Evolutionary conservation across 2,329 filamentous ascomycete genomes (phyloP), one percentile per base, ranked within the genome.

Genomic region (Arthroderma sp.): DNA sequence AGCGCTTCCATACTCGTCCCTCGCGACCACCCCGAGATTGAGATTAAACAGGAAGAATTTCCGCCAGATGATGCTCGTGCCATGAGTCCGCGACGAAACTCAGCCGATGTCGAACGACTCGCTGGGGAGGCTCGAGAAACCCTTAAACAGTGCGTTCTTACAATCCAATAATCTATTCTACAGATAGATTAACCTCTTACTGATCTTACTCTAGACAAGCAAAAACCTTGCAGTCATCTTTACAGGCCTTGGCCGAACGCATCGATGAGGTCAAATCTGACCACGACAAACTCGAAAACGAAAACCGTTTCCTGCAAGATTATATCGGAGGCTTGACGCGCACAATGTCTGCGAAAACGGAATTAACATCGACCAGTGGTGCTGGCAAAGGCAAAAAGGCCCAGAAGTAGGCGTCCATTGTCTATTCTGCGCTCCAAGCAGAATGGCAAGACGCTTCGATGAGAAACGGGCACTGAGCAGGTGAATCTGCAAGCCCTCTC

Each of bases 281-380:
- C 60, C 88, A 98, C 60, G 86, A 95, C 68, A 95, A 94, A 66
- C 78, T 98, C 44, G 88, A 96, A 65, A 91, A 77, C 63, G 88
- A 95, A 64, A 98, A 98, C 73, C 89, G 87, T 58, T 95, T 96
- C 59, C 68, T 98, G 40, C 89, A 96, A 65, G 94, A 94, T 64
- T 96, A 96, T 62, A 96, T 96, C 57, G 89, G 89, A 52, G 89
- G 94, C 59, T 73, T 96, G 45, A 96, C 94, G 77, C 85, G 86
- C 56, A 79, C 76, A 44, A 69, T 72, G 68, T 68, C 66, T 40
- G 66, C 66, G 45, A 68, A 66, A 54, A 73, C 70, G 55, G 78
- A 78, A 58, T 71, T 79, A 42, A 66, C 70, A 29, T 69, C 67
- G 3, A 65, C 71, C 32, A 68, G 68, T 45, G 70, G 71, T 43